phyloP scores from a whole-genome alignment of 1,139 yeast genomes.

The Suhomyces kunorum region DNA sequence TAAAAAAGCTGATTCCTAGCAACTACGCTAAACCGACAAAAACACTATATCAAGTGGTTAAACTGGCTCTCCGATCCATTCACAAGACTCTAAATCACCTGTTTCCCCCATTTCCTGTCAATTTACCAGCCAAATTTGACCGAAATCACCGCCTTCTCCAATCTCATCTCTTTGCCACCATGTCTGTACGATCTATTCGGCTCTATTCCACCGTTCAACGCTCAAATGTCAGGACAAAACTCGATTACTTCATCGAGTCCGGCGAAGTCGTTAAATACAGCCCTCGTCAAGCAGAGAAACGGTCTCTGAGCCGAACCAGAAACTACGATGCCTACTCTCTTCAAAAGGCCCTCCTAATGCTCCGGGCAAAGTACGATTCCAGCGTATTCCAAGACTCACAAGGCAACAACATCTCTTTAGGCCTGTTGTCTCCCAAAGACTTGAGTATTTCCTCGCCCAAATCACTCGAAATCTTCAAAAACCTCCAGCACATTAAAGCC shows the following conservation, averaged over 20 bases:
- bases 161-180: neutral
- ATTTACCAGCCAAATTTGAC: too few species aligned
- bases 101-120: too few species aligned
- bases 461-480: conserved; percentile 33
- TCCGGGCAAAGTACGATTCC: conserved; percentile 26
- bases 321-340: conserved; percentile 16
- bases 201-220: neutral
- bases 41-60: too few species aligned
- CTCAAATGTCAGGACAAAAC: conserved; percentile 27
- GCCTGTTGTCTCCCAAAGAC: conserved; percentile 24
- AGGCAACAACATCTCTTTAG: conserved; percentile 24
- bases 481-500: conserved; percentile 29
- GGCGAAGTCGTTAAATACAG: conserved; percentile 28
- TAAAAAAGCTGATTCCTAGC: too few species aligned
- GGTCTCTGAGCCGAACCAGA: conserved; percentile 2
- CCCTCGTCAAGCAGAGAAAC: conserved; percentile 19
- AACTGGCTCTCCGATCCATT: too few species aligned
- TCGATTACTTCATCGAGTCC: conserved; percentile 30
- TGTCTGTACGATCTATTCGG: neutral
- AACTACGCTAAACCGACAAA: too few species aligned
- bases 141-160: neutral
- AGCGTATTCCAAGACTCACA: conserved; percentile 21
- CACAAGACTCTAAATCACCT: too few species aligned
- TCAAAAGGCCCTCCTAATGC: conserved; percentile 27
- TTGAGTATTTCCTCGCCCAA: conserved; percentile 24